Conservation (phyloP, 1,139 yeast genomes). For the Pichia sp. region DNA sequence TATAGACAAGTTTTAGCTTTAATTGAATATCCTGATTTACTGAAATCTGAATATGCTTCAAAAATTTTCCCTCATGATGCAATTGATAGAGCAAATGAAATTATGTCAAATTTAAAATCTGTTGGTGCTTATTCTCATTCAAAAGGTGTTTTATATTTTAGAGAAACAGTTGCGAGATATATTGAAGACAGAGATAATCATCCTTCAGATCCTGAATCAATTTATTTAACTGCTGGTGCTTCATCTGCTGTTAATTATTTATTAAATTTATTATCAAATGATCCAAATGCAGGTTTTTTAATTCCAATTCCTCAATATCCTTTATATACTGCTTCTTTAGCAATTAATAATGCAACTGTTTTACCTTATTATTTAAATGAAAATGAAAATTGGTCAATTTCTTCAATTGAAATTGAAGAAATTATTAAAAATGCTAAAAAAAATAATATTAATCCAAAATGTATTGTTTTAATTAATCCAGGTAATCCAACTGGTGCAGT, state of each 20-base stretch:
- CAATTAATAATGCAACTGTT: conserved; percentile 74
- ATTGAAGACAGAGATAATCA: conserved; percentile 66
- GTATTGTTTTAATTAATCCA: conserved; percentile 90
- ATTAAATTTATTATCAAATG: conserved; percentile 61
- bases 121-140: conserved; percentile 94
- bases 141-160: conserved; percentile 69
- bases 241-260: conserved; percentile 82
- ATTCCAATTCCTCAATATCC: conserved; percentile 99
- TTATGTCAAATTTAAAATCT: conserved; percentile 64
- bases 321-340: conserved; percentile 84
- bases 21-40: conserved; percentile 74
- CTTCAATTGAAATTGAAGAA: conserved; percentile 56
- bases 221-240: conserved; percentile 89
- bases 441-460: conserved; percentile 61
- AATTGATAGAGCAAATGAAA: conserved; percentile 54
- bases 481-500: conserved; percentile 97
- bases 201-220: conserved; percentile 59
- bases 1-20: conserved; percentile 85
- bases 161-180: conserved; percentile 76
- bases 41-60: conserved; percentile 33
- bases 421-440: conserved; percentile 47
- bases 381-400: conserved; percentile 74
- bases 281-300: conserved; percentile 70
- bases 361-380: conserved; percentile 88
- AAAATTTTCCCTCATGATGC: conserved; percentile 63